Evolutionary conservation across 345 rosid species (phyloP).

Genomic region (Capsella bursapastoris): DNA sequence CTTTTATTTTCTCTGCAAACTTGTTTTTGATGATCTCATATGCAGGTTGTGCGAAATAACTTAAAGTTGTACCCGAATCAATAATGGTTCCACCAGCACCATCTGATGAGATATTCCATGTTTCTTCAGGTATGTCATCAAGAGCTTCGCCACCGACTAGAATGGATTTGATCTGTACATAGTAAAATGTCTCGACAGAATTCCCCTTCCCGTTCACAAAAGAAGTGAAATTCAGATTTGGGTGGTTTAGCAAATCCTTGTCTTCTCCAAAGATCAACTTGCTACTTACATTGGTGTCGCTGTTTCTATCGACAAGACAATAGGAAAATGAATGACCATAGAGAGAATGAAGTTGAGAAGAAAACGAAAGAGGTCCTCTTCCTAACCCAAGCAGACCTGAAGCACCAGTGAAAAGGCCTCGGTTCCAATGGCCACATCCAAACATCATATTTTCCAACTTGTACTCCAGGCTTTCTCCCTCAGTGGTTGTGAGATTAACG

Average conservation of each 20-base stretch:
- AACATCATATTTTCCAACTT: constrained; percentile 73
- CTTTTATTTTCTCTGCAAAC: constrained; percentile 57
- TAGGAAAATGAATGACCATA: constrained; percentile 87
- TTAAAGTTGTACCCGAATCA: constrained; percentile 78
- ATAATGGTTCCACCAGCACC: constrained; percentile 87
- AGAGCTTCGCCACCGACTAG: constrained; percentile 63
- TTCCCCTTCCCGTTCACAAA: constrained; percentile 48
- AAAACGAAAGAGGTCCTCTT: constrained; percentile 82
- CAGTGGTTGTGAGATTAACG: constrained; percentile 55
- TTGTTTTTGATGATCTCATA: constrained; percentile 66
- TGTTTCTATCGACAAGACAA: constrained; percentile 72
- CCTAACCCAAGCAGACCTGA: constrained; percentile 89
- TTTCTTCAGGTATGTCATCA: constrained; percentile 60
- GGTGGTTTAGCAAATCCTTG: constrained; percentile 55
- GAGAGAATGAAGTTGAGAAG: constrained; percentile 77
- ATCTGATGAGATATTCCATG: constrained; percentile 66
- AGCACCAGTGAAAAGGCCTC: constrained; percentile 78
- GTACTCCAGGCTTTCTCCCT: constrained; percentile 51
- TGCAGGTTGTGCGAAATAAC: constrained; percentile 69
- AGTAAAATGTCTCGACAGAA: constrained; percentile 66
- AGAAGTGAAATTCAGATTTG: constrained; percentile 71
- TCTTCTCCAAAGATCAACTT: constrained; percentile 83
- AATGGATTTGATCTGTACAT: constrained; percentile 70
- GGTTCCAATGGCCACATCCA: constrained; percentile 91
- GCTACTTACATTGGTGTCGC: constrained; percentile 67